Evolutionary conservation across 768 basidiomycete species (phyloP), one percentile per base, ranked within the genome.

Genomic region (Phaffia australis): DNA sequence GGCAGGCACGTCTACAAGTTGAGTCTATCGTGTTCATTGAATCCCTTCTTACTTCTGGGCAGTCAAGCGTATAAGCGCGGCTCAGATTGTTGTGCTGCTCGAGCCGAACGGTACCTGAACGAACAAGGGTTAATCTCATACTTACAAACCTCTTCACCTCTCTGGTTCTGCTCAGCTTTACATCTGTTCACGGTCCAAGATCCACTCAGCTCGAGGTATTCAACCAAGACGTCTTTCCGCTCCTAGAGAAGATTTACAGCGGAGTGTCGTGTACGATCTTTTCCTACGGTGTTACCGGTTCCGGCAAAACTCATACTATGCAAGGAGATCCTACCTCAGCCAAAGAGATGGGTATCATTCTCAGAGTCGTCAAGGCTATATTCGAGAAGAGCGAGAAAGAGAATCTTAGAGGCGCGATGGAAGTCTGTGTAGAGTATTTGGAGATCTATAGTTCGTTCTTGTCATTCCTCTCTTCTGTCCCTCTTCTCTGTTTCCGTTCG

Each of bases 291-390:
- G 19, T 58, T 6, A 29, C 48, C 48, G 56, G 14, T 14, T 59
- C 62, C 27, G 61, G 55, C 49, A 51, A 62, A 55, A 67, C 69
- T 0, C 84, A 90, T 75, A 94, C 91, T 0, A 93, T 94, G 88
- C 89, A 92, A 77, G 90, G 90, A 48, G 84, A 81, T 8, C 80
- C 76, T 48, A 54, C 9, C 18, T 67, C 66, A n/a, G 21, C 59
- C 4, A 57, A 79, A 1, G 81, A 87, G 42, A 87, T 87, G n/a
- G 90, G 90, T 0, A 85, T 93, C 63, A 92, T 92, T 70, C 88
- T 88, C 27, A 81, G 88, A 30, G 84, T 85, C 7, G 84, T 92
- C n/a, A 76, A 83, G 74, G 88, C 85, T 29, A 61, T 68, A 9
- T 68, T 68, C 49, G 50, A 52, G 32, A 64, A 63, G 50, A 49